These are phyloP conservation scores for Warburgia ugandensis DNA, from an alignment of 164 flowering plant genomes.

Conservation along the genomic window DNA sequence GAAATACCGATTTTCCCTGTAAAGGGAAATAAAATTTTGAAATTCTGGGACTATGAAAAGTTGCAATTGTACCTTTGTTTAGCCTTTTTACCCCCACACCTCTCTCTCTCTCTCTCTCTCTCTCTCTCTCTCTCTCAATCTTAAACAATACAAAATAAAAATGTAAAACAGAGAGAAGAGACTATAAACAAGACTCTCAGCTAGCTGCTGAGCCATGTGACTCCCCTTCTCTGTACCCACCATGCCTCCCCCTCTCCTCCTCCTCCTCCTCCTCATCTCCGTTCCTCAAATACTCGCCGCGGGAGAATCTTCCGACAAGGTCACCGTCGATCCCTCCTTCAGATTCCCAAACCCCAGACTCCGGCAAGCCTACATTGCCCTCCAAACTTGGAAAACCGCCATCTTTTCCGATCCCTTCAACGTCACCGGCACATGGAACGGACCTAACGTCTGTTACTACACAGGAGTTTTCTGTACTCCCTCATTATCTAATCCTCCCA, in stretches of 20 bases:
- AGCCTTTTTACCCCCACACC: too few relatives aligned
- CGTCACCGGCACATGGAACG: constrained; percentile 59
- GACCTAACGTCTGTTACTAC: constrained; percentile 65
- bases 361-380: constrained; percentile 59
- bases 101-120: too few relatives aligned
- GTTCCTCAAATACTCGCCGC: neutral
- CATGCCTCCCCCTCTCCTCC: constrained; percentile 10
- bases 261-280: constrained; percentile 2
- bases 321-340: neutral
- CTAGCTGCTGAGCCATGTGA: constrained; percentile 2
- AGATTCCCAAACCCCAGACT: constrained; percentile 32
- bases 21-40: too few relatives aligned
- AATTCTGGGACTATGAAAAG: too few relatives aligned
- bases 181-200: constrained; percentile 2
- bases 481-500: constrained; percentile 17
- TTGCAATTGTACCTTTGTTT: too few relatives aligned
- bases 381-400: constrained; percentile 61
- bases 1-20: too few relatives aligned
- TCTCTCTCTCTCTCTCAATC: too few relatives aligned
- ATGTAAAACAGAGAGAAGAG: neutral
- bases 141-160: neutral
- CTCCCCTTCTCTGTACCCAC: neutral
- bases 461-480: constrained; percentile 51
- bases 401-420: constrained; percentile 67
- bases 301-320: neutral